Evolutionary conservation across 2,329 filamentous ascomycete genomes (phyloP).

Genomic region (Fusarium hainanense): DNA sequence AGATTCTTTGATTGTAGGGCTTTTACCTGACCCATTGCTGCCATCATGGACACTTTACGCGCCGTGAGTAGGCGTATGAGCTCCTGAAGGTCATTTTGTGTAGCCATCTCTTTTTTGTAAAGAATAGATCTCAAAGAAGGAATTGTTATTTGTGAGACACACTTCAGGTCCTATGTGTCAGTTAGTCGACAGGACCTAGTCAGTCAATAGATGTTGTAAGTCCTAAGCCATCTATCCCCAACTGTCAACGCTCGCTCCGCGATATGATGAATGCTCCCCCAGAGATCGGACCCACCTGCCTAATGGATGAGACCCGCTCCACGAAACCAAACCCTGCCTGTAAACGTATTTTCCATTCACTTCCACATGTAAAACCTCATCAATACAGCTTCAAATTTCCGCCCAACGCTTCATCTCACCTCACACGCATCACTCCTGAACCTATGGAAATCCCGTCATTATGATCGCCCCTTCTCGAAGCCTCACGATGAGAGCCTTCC

Average conservation of each 20-base stretch:
- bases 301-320: constrained; percentile 38
- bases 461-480: constrained; percentile 50
- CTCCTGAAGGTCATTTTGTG: constrained; percentile 70
- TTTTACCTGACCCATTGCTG: constrained; percentile 68
- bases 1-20: constrained; percentile 66
- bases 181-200: not conserved
- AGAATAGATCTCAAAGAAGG: not conserved
- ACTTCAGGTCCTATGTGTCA: too few relatives aligned
- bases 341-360: constrained; percentile 14
- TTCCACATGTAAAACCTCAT: constrained; percentile 24
- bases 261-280: constrained; percentile 21
- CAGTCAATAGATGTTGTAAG: constrained; percentile 30
- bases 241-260: constrained; percentile 25
- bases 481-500: constrained; percentile 30
- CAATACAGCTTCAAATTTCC: not conserved
- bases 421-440: not conserved
- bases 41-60: constrained; percentile 68
- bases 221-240: constrained; percentile 11
- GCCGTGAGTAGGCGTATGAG: constrained; percentile 69
- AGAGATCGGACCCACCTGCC: constrained; percentile 19
- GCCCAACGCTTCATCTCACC: not conserved
- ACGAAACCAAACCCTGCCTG: constrained; percentile 33
- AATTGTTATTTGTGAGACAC: too few relatives aligned
- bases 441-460: constrained; percentile 30
- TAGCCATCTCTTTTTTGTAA: constrained; percentile 57